Percentiles rank a stretch among this genome's conserved stretches.
Conservation (phyloP, 176 grass and related monocot genomes). For the Alloteropsis semialata region DNA sequence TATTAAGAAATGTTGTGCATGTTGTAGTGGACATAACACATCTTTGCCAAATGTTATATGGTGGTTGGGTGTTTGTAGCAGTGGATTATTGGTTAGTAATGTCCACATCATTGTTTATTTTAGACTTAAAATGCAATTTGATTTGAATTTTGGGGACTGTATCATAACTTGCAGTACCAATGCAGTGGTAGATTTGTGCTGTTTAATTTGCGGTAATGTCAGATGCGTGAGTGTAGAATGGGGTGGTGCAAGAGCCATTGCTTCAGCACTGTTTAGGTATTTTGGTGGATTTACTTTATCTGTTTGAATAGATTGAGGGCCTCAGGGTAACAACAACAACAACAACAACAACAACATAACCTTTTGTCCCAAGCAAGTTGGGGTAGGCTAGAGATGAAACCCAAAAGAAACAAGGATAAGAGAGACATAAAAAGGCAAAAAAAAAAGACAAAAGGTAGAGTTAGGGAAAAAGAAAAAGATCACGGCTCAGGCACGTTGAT, state of each 20-base stretch:
- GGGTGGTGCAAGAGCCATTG: neutral
- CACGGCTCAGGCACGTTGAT: too few relatives aligned
- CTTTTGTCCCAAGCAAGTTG: too few relatives aligned
- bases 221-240: neutral
- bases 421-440: too few relatives aligned
- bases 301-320: neutral
- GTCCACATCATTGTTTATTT: neutral
- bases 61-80: neutral
- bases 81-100: neutral
- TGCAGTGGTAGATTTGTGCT: neutral
- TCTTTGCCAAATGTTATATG: neutral
- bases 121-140: neutral
- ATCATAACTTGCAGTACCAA: neutral
- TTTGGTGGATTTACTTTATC: neutral
- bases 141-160: constrained; percentile 19
- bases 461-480: too few relatives aligned
- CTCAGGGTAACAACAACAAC: too few relatives aligned
- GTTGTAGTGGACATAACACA: neutral
- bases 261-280: neutral
- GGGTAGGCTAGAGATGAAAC: too few relatives aligned
- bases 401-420: too few relatives aligned
- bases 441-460: too few relatives aligned
- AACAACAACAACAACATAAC: too few relatives aligned
- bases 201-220: neutral
- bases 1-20: neutral